phyloP scores from a whole-genome alignment of 805 yeast genomes.

The Candida tallmaniae region DNA sequence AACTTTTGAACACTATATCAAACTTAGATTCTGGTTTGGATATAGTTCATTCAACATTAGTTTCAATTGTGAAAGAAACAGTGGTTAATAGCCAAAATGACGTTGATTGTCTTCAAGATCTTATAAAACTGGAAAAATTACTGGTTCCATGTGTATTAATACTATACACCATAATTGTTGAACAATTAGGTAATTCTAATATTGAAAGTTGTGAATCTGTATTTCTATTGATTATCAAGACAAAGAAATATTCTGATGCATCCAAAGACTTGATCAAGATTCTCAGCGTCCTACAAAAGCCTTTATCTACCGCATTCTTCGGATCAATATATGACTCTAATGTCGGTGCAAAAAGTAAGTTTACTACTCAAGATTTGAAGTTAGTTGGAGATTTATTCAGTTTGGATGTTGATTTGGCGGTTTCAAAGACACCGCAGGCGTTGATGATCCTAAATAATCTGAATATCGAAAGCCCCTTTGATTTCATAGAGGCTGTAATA shows the following conservation, averaged over 20 bases:
- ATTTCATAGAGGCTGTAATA: constrained; percentile 19
- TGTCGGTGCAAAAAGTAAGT: constrained; percentile 20
- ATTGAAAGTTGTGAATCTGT: constrained; percentile 40
- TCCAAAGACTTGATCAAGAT: constrained; percentile 41
- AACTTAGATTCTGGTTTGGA: constrained; percentile 6
- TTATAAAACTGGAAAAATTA: constrained; percentile 18
- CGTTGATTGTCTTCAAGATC: constrained; percentile 5
- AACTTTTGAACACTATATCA: constrained; percentile 9
- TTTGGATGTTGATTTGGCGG: constrained; percentile 58
- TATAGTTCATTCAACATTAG: constrained; percentile 4
- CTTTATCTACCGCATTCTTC: constrained; percentile 51
- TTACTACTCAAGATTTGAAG: no score
- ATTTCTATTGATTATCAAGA: constrained; percentile 36
- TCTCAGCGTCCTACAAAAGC: constrained; percentile 48
- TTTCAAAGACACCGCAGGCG: constrained; percentile 22
- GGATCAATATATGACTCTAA: constrained; percentile 33
- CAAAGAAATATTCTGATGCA: constrained; percentile 28
- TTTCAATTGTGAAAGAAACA: constrained; percentile 5
- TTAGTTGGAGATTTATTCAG: constrained; percentile 45
- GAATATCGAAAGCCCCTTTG: background rate
- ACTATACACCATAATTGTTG: constrained; percentile 25
- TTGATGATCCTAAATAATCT: background rate
- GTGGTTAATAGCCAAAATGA: background rate
- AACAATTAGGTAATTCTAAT: constrained; percentile 22
- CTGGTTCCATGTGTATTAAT: constrained; percentile 10